Evolutionary conservation across 441 rosid species (phyloP), one percentile per base, ranked within the genome.

Genomic region (Biscutella laevigata): DNA sequence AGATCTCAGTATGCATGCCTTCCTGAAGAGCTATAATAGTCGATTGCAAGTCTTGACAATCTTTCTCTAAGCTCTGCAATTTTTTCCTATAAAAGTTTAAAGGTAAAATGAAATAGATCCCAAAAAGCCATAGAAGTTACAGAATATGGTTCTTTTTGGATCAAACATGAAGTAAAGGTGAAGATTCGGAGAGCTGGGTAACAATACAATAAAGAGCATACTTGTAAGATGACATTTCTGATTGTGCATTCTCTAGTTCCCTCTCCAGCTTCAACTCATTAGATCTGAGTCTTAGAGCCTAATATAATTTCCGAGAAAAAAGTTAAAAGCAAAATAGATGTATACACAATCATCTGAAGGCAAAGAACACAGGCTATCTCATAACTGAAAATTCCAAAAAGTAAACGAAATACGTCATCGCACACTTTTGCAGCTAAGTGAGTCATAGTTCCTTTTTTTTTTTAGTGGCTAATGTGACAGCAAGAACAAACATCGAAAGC

Each of bases 271-370:
- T 94, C 36, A 94, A 80, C 77, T 94, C 97, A 59, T 63, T 86
- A 34, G 97, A 94, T 67, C 99, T 74, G 47, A 94, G 78, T 70
- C 90, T 80, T 63, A 89, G 96, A 58, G 97, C 91, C 99, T 88
- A 61, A 70, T n/a, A 51, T 53, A 55, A 48, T 17, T 62, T 12
- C 45, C 54, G 34, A 33, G 57, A 59, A 58, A 56, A 57, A 36
- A 17, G 3, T 47, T 16, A 36, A 34, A 2, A 14, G 13, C 32
- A 19, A 26, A 48, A 49, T 14, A 55, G 21, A 61, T 41, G 46
- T 17, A 47, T 34, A 48, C 1, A 11, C n/a, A n/a, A 48, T 32
- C 43, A 45, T 59, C 43, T 44, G 9, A 34, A 49, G 44, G 19
- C 42, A 41, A 48, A 34, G 21, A 13, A 37, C 39, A 34, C 39